Conservation (phyloP, 2,329 filamentous ascomycete genomes). For the Clathrospora elynae region DNA sequence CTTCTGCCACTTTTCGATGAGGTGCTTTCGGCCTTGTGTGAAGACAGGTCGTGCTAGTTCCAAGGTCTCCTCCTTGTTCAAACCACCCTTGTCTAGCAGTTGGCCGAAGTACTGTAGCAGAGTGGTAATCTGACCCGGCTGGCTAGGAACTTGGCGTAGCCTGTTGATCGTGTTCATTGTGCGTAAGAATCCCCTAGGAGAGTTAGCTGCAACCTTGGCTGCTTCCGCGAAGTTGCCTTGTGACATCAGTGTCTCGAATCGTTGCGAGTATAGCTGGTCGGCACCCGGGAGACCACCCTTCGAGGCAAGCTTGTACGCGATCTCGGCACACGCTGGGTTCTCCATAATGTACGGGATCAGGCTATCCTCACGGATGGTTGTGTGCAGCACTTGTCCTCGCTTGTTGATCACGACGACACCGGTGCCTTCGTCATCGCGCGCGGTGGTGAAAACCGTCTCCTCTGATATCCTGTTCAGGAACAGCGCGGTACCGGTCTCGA, state of each 20-base stretch:
- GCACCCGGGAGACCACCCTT: constrained; percentile 92
- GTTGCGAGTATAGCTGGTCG: constrained; percentile 88
- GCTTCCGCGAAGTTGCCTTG: constrained; percentile 83
- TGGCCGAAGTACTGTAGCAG: constrained; percentile 98
- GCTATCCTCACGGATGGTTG: constrained; percentile 88
- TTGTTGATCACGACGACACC: constrained; percentile 96
- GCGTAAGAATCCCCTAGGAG: constrained; percentile 90
- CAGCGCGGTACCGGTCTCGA: constrained; percentile 92
- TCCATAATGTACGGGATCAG: constrained; percentile 94
- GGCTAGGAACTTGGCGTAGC: constrained; percentile 84
- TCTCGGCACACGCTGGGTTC: constrained; percentile 89
- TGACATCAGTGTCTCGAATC: constrained; percentile 86
- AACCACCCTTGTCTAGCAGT: constrained; percentile 88
- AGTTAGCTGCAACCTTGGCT: constrained; percentile 95
- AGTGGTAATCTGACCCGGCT: constrained; percentile 85
- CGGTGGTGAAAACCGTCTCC: constrained; percentile 97
- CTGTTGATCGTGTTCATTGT: constrained; percentile 94
- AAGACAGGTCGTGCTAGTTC: constrained; percentile 93
- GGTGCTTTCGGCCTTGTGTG: constrained; percentile 89
- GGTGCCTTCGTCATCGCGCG: constrained; percentile 78
- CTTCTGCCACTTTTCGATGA: constrained; percentile 96
- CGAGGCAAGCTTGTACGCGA: constrained; percentile 95
- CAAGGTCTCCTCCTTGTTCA: constrained; percentile 92
- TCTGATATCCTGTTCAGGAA: constrained; percentile 99
- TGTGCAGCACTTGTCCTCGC: constrained; percentile 94